phyloP scores from a whole-genome alignment of 768 basidiomycete genomes.

The Leccinellum albellum region DNA sequence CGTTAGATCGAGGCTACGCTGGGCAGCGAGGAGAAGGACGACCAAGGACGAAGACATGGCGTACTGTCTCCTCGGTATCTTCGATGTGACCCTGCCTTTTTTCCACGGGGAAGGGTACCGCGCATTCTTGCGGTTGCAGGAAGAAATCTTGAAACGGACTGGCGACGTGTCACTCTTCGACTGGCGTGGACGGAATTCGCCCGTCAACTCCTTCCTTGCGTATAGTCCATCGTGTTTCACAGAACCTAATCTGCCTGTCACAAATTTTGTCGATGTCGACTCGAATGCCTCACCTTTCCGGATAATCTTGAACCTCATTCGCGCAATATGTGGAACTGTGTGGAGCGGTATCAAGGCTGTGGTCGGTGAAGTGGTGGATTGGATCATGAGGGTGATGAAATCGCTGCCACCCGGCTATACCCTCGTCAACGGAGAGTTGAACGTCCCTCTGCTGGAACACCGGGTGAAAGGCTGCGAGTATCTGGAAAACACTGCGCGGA shows the following conservation, averaged over 20 bases:
- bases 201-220: constrained; percentile 23
- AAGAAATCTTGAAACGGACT: constrained; percentile 28
- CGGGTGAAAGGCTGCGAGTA: constrained; percentile 10
- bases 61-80: constrained; percentile 30
- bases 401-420: constrained; percentile 17
- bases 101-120: constrained; percentile 27
- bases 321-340: constrained; percentile 4
- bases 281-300: constrained; percentile 5
- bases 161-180: constrained; percentile 23
- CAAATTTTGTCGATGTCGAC: constrained; percentile 1
- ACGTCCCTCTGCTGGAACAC: constrained; percentile 21
- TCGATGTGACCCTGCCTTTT: constrained; percentile 26
- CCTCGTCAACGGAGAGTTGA: constrained; percentile 24
- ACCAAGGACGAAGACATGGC: constrained; percentile 28
- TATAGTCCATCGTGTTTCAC: constrained; percentile 15
- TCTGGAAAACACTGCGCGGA: neutral
- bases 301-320: constrained; percentile 14
- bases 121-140: constrained; percentile 28
- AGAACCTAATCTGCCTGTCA: neutral
- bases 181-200: constrained; percentile 21
- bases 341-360: constrained; percentile 9
- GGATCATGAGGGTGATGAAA: constrained; percentile 4
- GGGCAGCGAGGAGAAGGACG: constrained; percentile 28
- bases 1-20: constrained; percentile 18
- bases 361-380: neutral